Conservation (phyloP, 805 yeast species). For the Saturnispora serradocipensis region DNA sequence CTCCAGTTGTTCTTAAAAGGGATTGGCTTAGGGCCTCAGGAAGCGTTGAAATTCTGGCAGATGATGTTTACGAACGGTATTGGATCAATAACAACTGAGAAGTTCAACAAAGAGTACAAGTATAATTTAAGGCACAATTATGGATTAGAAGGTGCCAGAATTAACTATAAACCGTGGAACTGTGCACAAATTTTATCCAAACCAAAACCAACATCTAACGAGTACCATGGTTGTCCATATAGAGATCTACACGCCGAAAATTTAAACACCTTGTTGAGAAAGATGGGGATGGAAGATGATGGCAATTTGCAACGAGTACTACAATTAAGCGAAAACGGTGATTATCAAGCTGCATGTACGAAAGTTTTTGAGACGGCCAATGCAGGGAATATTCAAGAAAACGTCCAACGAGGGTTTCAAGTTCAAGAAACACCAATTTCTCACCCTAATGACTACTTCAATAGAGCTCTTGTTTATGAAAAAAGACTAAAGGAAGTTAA, state of each 20-base stretch:
- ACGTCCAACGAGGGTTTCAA: conserved; percentile 31
- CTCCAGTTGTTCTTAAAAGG: conserved; percentile 79
- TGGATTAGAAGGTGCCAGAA: conserved; percentile 86
- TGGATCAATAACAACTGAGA: conserved; percentile 52
- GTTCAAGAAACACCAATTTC: conserved; percentile 54
- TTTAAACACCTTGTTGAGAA: conserved; percentile 44
- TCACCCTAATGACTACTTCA: conserved; percentile 86
- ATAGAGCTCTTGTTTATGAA: conserved; percentile 56
- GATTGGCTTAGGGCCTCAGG: conserved; percentile 79
- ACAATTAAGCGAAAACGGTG: conserved; percentile 58
- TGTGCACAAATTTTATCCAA: conserved; percentile 69
- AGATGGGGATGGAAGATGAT: conserved; percentile 58
- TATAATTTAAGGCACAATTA: conserved; percentile 85
- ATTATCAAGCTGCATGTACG: conserved; percentile 82
- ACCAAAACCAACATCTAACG: conserved; percentile 58
- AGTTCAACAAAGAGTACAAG: conserved; percentile 78
- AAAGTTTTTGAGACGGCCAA: conserved; percentile 74
- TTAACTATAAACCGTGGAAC: conserved; percentile 77
- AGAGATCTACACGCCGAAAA: conserved; percentile 63
- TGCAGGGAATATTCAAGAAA: conserved; percentile 31
- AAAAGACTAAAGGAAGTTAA: conserved; percentile 16
- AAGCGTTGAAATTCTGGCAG: conserved; percentile 81
- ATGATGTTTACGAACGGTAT: conserved; percentile 48
- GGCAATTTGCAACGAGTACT: conserved; percentile 43
- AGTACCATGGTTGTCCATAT: conserved; percentile 91